Conservation (phyloP, 352 stramenopile genomes). For the Pythium volutum region DNA sequence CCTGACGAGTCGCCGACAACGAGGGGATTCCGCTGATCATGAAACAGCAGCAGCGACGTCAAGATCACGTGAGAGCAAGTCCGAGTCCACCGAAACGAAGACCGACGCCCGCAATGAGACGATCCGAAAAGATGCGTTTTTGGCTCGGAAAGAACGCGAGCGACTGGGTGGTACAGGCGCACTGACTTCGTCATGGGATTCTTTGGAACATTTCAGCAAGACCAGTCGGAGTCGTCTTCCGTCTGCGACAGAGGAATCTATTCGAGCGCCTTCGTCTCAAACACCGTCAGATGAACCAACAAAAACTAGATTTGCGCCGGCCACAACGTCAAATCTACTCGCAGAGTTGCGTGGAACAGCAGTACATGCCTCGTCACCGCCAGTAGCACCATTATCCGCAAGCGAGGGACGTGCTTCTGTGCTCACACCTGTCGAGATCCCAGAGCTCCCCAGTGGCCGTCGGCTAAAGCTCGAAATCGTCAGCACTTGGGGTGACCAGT, state of each 20-base stretch:
- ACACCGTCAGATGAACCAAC: background rate
- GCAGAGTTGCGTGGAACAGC: constrained; percentile 15
- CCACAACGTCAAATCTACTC: constrained; percentile 21
- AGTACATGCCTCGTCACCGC: background rate
- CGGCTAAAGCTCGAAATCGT: constrained; percentile 76
- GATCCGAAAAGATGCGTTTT: background rate
- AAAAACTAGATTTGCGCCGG: constrained; percentile 6
- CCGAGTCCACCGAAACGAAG: background rate
- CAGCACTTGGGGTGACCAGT: constrained; percentile 85
- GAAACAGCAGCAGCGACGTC: background rate
- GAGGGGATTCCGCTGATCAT: constrained; percentile 3
- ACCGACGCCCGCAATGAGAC: background rate
- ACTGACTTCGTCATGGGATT: constrained; percentile 47
- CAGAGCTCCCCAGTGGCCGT: constrained; percentile 57
- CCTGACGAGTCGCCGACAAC: constrained; percentile 18
- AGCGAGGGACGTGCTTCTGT: background rate
- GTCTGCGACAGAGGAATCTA: constrained; percentile 16
- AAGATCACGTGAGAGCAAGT: background rate
- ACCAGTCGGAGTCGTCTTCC: constrained; percentile 58
- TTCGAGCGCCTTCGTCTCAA: background rate
- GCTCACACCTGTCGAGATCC: constrained; percentile 32
- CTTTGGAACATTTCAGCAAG: constrained; percentile 79
- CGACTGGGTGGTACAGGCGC: background rate
- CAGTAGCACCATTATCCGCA: background rate
- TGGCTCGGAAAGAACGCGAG: constrained; percentile 7